Percentiles rank a stretch among this genome's conserved stretches.
Evolutionary conservation across 768 basidiomycete genomes (phyloP).

Genomic region (Lactarius deliciosus): DNA sequence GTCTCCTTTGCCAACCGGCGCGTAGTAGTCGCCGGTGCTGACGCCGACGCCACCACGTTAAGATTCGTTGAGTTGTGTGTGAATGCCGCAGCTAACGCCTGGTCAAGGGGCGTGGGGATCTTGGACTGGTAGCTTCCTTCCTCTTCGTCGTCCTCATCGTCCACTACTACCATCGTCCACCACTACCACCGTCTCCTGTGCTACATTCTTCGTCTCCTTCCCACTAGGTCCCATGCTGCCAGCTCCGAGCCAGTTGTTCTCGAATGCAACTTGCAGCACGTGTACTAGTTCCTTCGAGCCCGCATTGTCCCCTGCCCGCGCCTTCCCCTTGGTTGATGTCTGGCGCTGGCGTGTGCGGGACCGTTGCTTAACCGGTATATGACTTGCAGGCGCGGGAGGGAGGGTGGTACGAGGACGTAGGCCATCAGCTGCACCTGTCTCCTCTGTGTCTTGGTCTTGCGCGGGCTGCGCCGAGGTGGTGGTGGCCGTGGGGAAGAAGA

Average conservation of each 20-base stretch:
- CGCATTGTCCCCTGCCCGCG: background rate
- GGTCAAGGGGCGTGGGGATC: background rate
- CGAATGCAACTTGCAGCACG: constrained; percentile 13
- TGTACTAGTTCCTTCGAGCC: background rate
- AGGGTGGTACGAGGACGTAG: background rate
- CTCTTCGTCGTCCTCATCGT: background rate
- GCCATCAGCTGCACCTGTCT: background rate
- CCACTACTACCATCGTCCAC: too few species aligned
- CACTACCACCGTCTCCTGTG: background rate
- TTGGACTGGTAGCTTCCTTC: background rate
- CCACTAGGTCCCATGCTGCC: background rate
- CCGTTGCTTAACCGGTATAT: background rate
- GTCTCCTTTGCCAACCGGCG: background rate
- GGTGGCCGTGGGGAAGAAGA: background rate
- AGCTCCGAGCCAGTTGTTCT: constrained; percentile 2
- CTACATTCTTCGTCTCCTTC: background rate
- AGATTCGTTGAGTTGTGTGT: constrained; percentile 17
- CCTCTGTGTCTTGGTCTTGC: constrained; percentile 1
- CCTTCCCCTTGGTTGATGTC: background rate
- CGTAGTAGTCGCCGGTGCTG: background rate
- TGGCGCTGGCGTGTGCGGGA: background rate
- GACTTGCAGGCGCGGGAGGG: constrained; percentile 5
- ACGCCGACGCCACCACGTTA: background rate
- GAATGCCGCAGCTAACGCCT: constrained; percentile 14
- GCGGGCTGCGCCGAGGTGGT: background rate